Evolutionary conservation across 139 green algal genomes (phyloP), one percentile per base, ranked within the genome.

Genomic region (Ettlia oleoabundans): DNA sequence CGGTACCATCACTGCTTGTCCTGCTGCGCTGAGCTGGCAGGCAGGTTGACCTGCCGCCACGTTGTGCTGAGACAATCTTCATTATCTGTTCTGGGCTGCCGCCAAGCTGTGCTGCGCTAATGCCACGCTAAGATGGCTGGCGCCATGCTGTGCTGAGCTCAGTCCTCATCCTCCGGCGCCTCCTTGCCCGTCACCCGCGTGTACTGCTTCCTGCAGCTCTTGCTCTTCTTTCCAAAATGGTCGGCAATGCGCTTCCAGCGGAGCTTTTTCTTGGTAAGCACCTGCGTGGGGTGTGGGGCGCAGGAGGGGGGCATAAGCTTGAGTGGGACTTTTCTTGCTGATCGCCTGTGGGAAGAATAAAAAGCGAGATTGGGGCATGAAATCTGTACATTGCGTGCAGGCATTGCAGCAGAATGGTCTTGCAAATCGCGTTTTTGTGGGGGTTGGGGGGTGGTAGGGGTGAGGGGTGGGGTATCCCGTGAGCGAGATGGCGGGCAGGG

Each of bases 201-300:
- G 26, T 83, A 88, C 43, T 78, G 66, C 71, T 83, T 79, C 62
- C 66, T 82, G 79, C 71, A 83, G 22, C 55, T 43, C 51, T 88
- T 78, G 21, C 47, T 83, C 26, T 40, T 52, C 30, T 81, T 55
- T 4, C 47, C 55, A 24, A 88, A 70, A 26, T 76, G 40, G 26
- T 83, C 65, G 22, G 58, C 67, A 43, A 88, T 81, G 37, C 51
- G 47, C 53, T 64, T 63, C 79, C 79, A 88, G 22, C 81, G 81
- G 35, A 88, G 78, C 37, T 33, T 73, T 26, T 70, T 79, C 64
- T 88, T 86, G 68, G 79, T 69, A 64, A 78, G 37, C 65, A 65
- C 10, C 78, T 84, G 78, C 61, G 26, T 1, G 26, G 35, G 37
- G 22, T n/a, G n/a, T n/a, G n/a, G n/a, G 47, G 47, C 47, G 15